phyloP scores from a whole-genome alignment of 2,329 filamentous ascomycete species.

The Amauroascus niger region DNA sequence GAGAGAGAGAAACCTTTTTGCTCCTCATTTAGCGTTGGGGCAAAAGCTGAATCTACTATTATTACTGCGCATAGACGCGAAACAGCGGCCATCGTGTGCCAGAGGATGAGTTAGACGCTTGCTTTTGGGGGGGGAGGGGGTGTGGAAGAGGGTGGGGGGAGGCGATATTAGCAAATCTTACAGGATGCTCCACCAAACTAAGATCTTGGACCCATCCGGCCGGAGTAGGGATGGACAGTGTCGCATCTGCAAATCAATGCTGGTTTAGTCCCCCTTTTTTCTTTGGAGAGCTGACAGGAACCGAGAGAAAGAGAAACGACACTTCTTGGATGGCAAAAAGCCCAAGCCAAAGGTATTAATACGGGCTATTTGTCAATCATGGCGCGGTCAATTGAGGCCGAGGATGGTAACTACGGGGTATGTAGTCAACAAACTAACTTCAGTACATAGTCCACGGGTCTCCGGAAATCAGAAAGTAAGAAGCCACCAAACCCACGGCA shows the following conservation, averaged over 20 bases:
- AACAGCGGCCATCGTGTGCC: not conserved
- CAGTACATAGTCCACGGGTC: not conserved
- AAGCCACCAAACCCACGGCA: constrained; percentile 4
- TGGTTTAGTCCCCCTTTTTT: constrained; percentile 1
- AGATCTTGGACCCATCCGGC: constrained; percentile 3
- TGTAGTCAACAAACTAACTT: too few relatives aligned
- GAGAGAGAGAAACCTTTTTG: not conserved
- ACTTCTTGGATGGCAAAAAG: constrained; percentile 1
- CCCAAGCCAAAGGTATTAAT: not conserved
- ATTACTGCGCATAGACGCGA: constrained; percentile 2
- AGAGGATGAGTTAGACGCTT: constrained; percentile 3
- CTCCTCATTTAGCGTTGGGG: constrained; percentile 10
- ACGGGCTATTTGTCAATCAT: not conserved
- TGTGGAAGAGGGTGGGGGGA: too few relatives aligned
- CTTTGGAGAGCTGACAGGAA: not conserved
- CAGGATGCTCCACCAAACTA: constrained; percentile 4
- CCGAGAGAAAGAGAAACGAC: not conserved
- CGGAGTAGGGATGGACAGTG: not conserved
- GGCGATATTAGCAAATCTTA: constrained; percentile 7
- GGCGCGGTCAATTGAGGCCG: not conserved
- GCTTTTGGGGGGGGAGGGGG: constrained; percentile 3
- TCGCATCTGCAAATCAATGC: not conserved
- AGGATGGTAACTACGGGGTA: not conserved
- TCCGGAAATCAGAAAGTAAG: not conserved
- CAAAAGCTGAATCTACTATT: constrained; percentile 8